These are phyloP conservation scores for Ustilago bromivora DNA, from an alignment of 1,284 basidiomycete genomes.

Conservation along the genomic window DNA sequence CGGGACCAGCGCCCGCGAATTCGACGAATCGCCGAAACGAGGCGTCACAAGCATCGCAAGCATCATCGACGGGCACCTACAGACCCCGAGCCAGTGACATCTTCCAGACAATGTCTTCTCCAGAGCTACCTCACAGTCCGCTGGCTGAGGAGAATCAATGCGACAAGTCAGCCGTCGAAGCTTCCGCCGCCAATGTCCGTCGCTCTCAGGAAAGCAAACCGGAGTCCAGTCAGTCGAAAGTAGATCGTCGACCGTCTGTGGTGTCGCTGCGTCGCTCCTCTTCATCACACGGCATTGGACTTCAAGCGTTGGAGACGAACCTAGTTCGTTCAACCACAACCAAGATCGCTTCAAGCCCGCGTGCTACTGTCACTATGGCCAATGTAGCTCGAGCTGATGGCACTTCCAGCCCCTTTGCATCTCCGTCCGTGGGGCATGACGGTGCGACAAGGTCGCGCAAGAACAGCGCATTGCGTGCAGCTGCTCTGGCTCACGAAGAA, in stretches of 20 bases:
- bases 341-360: conserved; percentile 22
- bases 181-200: neutral
- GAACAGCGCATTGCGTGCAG: conserved; percentile 49
- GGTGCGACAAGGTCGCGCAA: conserved; percentile 39
- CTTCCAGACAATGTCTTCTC: conserved; percentile 20
- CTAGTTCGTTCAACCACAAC: conserved; percentile 42
- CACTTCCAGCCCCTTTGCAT: conserved; percentile 28
- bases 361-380: conserved; percentile 19
- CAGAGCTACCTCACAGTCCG: neutral
- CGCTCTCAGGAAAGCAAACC: conserved; percentile 5
- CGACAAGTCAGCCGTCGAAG: neutral
- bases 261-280: conserved; percentile 34
- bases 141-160: neutral
- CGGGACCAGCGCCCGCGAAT: conserved; percentile 3
- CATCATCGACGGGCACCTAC: conserved; percentile 27
- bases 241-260: conserved; percentile 12
- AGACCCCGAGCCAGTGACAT: conserved; percentile 53
- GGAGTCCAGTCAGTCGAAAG: conserved; percentile 3
- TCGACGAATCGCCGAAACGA: conserved; percentile 22
- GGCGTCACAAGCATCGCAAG: conserved; percentile 25
- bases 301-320: conserved; percentile 49
- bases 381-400: conserved; percentile 33
- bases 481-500: conserved; percentile 46
- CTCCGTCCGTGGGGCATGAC: conserved; percentile 15
- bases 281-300: conserved; percentile 49